phyloP scores from a whole-genome alignment of 257 asterid genomes.

The Nicotiana otophora region DNA sequence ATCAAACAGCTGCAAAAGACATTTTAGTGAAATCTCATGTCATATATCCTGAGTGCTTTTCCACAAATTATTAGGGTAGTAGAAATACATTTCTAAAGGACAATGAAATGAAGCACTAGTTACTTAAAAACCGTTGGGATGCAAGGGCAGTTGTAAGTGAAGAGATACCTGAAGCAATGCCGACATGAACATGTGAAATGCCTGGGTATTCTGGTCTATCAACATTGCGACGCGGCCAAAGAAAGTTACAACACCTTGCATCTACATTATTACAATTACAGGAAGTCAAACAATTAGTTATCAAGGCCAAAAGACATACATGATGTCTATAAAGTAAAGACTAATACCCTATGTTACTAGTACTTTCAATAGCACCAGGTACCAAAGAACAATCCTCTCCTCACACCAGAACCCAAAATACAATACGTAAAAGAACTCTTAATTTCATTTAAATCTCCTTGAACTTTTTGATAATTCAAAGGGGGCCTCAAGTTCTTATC shows the following conservation, averaged over 20 bases:
- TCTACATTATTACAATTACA: conserved; percentile 39
- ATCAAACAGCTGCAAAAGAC: conserved; percentile 66
- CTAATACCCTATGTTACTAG: not conserved
- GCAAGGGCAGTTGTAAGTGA: not conserved
- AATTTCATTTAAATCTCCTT: not conserved
- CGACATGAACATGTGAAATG: conserved; percentile 86
- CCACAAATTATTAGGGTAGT: not conserved
- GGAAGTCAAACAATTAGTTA: not conserved
- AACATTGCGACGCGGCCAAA: conserved; percentile 80
- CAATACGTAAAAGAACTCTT: not conserved
- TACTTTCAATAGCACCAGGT: not conserved
- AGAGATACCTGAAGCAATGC: conserved; percentile 63
- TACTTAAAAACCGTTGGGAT: not conserved
- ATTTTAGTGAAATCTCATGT: not conserved
- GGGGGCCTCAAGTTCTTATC: not conserved
- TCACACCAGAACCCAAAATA: not conserved
- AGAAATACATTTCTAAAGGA: not conserved
- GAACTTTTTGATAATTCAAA: not conserved
- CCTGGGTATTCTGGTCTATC: conserved; percentile 94
- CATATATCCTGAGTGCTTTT: not conserved
- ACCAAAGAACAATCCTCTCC: not conserved
- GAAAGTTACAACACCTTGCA: conserved; percentile 87
- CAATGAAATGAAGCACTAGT: not conserved
- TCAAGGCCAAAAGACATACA: not conserved
- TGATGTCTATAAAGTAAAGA: not conserved